phyloP scores from a whole-genome alignment of 257 asterid genomes.

The Jacaranda copaia region DNA sequence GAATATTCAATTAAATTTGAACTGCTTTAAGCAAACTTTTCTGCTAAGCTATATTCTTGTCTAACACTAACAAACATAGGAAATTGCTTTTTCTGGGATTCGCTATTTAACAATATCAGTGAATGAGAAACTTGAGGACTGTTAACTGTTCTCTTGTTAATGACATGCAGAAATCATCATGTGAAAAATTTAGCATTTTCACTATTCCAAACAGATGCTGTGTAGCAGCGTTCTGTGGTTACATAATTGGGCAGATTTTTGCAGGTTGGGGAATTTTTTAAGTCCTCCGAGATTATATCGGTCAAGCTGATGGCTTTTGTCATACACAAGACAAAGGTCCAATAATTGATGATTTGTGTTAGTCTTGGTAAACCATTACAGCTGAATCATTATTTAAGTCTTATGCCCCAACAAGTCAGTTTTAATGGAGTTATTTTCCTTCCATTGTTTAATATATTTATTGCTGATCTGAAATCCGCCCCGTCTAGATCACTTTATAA shows the following conservation, averaged over 20 bases:
- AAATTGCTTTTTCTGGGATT: neutral
- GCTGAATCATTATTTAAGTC: slow-evolving; percentile 1
- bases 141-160: slow-evolving; percentile 14
- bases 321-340: slow-evolving; percentile 10
- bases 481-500: slow-evolving; percentile 31
- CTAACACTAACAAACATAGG: neutral
- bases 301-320: neutral
- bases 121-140: neutral
- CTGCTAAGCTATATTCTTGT: neutral
- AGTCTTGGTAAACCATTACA: slow-evolving; percentile 17
- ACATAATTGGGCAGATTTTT: neutral
- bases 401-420: slow-evolving; percentile 19
- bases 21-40: slow-evolving; percentile 21
- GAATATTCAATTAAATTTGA: slow-evolving; percentile 6
- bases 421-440: slow-evolving; percentile 14
- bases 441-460: slow-evolving; percentile 15
- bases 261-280: slow-evolving; percentile 11
- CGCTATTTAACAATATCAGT: neutral
- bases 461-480: slow-evolving; percentile 31
- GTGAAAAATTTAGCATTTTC: neutral
- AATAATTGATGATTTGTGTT: slow-evolving; percentile 7
- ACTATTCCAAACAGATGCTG: slow-evolving; percentile 6
- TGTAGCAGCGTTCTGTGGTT: neutral
- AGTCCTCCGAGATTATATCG: neutral
- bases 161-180: slow-evolving; percentile 1